Conservation (phyloP, 2,329 filamentous ascomycete species). For the Madurella fahalii region DNA sequence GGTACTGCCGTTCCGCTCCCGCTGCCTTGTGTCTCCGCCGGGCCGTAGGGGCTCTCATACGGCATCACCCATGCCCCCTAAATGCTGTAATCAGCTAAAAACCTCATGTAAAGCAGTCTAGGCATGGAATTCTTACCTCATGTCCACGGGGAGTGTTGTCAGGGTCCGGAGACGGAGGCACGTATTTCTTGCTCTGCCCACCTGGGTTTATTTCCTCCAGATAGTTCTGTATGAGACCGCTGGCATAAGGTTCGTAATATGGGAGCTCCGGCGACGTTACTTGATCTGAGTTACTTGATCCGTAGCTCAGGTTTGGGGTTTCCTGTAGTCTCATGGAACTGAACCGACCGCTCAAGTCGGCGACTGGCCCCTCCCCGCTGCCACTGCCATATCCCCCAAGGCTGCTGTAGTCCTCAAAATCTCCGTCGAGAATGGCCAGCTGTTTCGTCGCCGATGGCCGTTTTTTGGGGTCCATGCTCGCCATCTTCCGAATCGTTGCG, state of each 20-base stretch:
- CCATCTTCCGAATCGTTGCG: constrained; percentile 18
- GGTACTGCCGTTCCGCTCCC: constrained; percentile 17
- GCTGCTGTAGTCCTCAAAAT: constrained; percentile 1
- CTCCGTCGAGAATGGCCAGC: constrained; percentile 17
- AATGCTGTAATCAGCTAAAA: neutral
- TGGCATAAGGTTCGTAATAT: constrained; percentile 20
- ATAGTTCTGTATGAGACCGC: constrained; percentile 1
- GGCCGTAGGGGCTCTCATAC: constrained; percentile 15
- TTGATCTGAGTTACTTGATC: neutral
- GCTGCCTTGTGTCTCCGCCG: constrained; percentile 5
- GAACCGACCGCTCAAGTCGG: constrained; percentile 12
- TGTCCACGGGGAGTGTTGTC: constrained; percentile 3
- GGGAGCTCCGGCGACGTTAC: constrained; percentile 11
- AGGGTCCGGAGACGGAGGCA: neutral
- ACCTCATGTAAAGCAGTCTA: neutral
- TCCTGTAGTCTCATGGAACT: constrained; percentile 11
- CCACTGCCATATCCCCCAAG: neutral
- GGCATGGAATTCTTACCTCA: constrained; percentile 6
- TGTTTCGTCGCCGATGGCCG: constrained; percentile 19
- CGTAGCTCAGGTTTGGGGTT: constrained; percentile 4
- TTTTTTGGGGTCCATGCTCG: constrained; percentile 16
- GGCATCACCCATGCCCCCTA: constrained; percentile 11
- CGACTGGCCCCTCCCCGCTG: neutral
- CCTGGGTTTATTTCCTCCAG: neutral
- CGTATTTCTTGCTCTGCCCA: constrained; percentile 11